These are phyloP conservation scores for Heritiera littoralis DNA, from an alignment of 345 rosid genomes.

Conservation along the genomic window DNA sequence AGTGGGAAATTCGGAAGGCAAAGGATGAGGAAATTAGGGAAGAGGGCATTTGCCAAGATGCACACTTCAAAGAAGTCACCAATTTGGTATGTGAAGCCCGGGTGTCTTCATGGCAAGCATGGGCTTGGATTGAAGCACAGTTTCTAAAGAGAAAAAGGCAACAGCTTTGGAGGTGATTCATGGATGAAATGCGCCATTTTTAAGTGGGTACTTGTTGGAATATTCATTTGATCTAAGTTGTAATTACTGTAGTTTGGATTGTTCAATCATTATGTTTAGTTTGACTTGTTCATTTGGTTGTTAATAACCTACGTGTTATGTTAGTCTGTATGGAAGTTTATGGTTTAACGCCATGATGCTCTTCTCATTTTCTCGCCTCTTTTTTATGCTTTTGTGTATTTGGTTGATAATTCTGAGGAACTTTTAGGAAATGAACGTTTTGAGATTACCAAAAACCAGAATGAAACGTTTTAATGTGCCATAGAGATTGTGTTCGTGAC, in stretches of 20 bases:
- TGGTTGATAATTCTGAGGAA: neutral
- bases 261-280: neutral
- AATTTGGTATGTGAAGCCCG: constrained; percentile 38
- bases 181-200: neutral
- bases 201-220: constrained; percentile 9
- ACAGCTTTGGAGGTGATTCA: neutral
- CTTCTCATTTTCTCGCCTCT: neutral
- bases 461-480: neutral
- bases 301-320: neutral
- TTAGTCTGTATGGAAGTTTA: neutral
- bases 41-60: constrained; percentile 44
- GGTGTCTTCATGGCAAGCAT: constrained; percentile 57
- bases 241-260: neutral
- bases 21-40: constrained; percentile 59
- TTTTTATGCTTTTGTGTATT: neutral
- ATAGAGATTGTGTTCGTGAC: neutral
- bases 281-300: neutral
- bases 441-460: neutral
- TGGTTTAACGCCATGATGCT: neutral
- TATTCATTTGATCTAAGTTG: neutral
- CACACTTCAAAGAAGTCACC: constrained; percentile 33
- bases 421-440: neutral
- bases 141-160: neutral
- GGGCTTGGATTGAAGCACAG: constrained; percentile 46
- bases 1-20: constrained; percentile 47